phyloP scores from a whole-genome alignment of 345 rosid genomes.

The Garcia nutans region DNA sequence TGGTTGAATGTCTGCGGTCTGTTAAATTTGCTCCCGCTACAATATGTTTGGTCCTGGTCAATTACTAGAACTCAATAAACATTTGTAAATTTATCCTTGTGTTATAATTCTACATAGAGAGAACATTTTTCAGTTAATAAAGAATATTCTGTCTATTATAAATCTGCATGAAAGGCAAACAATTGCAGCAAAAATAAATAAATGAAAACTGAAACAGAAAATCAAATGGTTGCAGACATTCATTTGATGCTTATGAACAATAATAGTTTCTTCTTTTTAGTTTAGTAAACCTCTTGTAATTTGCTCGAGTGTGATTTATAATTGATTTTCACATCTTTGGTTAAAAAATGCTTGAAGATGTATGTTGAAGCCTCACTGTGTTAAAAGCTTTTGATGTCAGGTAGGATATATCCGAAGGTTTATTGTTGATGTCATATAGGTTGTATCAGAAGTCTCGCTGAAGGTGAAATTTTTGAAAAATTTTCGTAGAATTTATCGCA shows the following conservation, averaged over 20 bases:
- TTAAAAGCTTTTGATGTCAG: background rate
- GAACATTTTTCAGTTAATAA: background rate
- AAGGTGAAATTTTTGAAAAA: background rate
- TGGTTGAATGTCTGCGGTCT: slow-evolving; percentile 10
- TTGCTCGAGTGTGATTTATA: background rate
- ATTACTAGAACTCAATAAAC: slow-evolving; percentile 4
- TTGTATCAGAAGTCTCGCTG: background rate
- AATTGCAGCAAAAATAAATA: background rate
- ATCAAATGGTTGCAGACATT: background rate
- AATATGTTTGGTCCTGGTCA: slow-evolving; percentile 17
- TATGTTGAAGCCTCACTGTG: background rate
- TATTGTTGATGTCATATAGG: background rate
- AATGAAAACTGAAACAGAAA: background rate
- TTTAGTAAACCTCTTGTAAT: background rate
- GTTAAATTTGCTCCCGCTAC: background rate
- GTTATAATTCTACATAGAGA: background rate
- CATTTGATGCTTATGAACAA: background rate
- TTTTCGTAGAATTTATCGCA: background rate
- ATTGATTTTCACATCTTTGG: background rate
- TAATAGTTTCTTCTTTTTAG: background rate
- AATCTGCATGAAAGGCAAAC: background rate
- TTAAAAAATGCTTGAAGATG: background rate
- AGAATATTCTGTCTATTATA: background rate
- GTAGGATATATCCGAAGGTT: too few species aligned
- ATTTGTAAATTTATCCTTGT: slow-evolving; percentile 22